Conservation (phyloP, 305 asterid species). For the Solanum aculeatissimum region DNA sequence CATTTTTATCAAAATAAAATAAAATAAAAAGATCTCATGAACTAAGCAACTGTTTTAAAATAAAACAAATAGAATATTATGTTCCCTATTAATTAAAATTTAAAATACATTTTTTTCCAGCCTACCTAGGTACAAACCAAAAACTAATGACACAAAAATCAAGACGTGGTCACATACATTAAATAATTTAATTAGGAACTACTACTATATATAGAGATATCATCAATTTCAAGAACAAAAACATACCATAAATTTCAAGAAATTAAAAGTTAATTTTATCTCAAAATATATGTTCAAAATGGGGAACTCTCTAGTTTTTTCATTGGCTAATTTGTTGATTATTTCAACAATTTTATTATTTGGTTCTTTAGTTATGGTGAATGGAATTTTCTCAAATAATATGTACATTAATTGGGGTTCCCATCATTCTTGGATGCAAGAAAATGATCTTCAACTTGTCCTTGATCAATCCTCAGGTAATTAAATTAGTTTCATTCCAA, state of each 20-base stretch:
- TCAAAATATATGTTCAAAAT: slow-evolving; percentile 4
- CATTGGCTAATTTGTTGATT: background rate
- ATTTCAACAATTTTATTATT: background rate
- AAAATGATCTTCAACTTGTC: slow-evolving; percentile 41
- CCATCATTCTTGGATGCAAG: slow-evolving; percentile 26
- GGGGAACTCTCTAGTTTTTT: background rate
- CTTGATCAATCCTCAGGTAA: slow-evolving; percentile 49
- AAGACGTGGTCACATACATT: background rate
- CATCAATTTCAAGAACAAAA: background rate
- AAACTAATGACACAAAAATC: background rate
- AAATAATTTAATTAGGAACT: background rate
- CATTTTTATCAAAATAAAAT: background rate
- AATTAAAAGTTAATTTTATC: background rate
- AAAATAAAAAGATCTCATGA: background rate
- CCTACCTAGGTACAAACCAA: background rate
- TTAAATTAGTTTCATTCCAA: background rate
- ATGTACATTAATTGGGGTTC: slow-evolving; percentile 46
- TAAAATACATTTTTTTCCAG: background rate
- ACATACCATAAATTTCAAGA: background rate
- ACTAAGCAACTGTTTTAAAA: background rate
- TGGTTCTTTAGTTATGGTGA: background rate
- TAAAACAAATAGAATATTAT: background rate
- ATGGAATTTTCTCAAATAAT: background rate
- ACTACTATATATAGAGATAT: background rate
- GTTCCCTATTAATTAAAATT: background rate